These are phyloP conservation scores for Chlorella sp. DNA, from an alignment of 139 green algal species.

Conservation along the genomic window DNA sequence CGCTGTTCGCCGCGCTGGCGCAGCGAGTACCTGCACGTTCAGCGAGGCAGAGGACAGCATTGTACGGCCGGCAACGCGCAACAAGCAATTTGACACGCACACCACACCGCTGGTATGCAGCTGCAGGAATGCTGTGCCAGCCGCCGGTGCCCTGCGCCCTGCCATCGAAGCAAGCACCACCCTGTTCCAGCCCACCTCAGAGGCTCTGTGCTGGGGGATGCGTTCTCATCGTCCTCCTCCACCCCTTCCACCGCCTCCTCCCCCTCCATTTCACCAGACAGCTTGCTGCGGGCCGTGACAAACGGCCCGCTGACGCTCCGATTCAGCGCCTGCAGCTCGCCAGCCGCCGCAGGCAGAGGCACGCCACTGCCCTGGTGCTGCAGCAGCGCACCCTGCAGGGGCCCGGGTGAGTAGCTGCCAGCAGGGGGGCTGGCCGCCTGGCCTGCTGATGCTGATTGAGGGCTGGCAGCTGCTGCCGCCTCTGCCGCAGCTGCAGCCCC, in stretches of 20 bases:
- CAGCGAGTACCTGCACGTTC: neutral
- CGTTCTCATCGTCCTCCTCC: neutral
- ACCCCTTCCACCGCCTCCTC: neutral
- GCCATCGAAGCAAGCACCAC: no score
- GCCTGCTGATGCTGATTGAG: neutral
- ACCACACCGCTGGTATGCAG: no score
- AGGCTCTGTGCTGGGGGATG: neutral
- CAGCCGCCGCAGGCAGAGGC: neutral
- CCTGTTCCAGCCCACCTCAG: neutral
- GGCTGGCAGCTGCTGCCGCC: neutral
- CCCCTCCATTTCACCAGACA: neutral
- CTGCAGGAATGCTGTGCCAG: no score
- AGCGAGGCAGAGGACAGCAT: neutral
- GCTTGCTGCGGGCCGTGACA: neutral
- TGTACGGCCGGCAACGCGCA: no score
- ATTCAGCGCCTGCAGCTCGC: neutral
- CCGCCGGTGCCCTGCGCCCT: no score
- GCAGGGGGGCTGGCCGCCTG: neutral
- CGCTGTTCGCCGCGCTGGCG: neutral
- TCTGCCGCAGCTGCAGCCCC: neutral
- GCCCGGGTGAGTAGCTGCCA: neutral
- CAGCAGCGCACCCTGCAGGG: conserved; percentile 11
- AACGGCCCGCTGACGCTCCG: neutral
- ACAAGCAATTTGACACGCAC: no score
- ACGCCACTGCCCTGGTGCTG: neutral